Percentiles rank a stretch among this genome's conserved stretches.
Conservation (phyloP, 2,329 filamentous ascomycete genomes). For the Madurella fahalii region DNA sequence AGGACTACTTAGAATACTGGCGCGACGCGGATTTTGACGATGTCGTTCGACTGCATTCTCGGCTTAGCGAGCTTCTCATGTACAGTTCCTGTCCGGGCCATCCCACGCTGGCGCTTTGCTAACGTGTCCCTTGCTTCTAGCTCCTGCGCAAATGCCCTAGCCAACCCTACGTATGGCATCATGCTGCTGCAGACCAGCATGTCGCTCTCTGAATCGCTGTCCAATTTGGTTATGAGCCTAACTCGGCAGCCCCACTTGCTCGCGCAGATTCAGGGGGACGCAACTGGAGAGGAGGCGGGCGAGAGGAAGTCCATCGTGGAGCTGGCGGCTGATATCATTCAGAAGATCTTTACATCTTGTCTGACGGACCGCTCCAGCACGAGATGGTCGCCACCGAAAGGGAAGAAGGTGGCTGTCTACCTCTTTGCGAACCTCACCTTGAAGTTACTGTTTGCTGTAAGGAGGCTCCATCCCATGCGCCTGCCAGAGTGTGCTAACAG, state of each 20-base stretch:
- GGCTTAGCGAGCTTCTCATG: slow-evolving; percentile 71
- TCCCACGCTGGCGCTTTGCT: neutral
- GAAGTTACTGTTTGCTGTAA: slow-evolving; percentile 78
- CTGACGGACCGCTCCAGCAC: slow-evolving; percentile 73
- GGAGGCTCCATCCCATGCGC: slow-evolving; percentile 22
- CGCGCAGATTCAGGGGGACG: slow-evolving; percentile 50
- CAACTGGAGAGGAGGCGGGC: slow-evolving; percentile 55
- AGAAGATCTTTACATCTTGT: slow-evolving; percentile 87
- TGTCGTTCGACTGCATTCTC: slow-evolving; percentile 68
- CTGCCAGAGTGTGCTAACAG: slow-evolving; percentile 2
- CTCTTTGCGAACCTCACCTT: slow-evolving; percentile 87
- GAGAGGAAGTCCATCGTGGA: slow-evolving; percentile 78
- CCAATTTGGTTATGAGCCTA: slow-evolving; percentile 77
- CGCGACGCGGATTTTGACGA: slow-evolving; percentile 75
- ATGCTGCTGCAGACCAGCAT: slow-evolving; percentile 82
- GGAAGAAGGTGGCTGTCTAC: slow-evolving; percentile 85
- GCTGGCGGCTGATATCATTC: slow-evolving; percentile 80
- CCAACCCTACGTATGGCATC: slow-evolving; percentile 72
- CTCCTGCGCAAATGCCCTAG: slow-evolving; percentile 77
- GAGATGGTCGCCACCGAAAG: slow-evolving; percentile 65
- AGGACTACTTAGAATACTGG: slow-evolving; percentile 76
- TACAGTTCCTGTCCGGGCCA: slow-evolving; percentile 40
- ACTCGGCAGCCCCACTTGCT: slow-evolving; percentile 77
- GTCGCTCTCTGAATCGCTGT: slow-evolving; percentile 73
- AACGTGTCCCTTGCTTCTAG: slow-evolving; percentile 39